Base-by-base conservation (phyloP, 2,329 filamentous ascomycete genomes). In the Westerdykella aurantiaca region DNA sequence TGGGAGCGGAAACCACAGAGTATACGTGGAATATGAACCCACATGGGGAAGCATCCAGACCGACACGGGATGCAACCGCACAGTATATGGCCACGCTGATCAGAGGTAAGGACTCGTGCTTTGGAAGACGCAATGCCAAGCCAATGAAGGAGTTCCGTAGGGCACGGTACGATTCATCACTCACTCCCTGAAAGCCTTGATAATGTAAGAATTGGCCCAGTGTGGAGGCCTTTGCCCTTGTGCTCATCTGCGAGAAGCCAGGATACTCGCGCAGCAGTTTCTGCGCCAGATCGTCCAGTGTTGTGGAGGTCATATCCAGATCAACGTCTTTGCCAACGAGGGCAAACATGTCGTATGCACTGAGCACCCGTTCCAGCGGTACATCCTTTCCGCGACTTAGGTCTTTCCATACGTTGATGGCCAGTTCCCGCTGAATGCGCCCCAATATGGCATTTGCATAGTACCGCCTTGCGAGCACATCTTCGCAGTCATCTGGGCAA, bases 81-180 rank as follows among this genome's bases (percentile, higher is more conserved):
- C 86, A 93, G 68, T 85, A 98, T 49, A 97, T 95, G 47, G 84
- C 85, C 43, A 85, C 85, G 1, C 88, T 93, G 48, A 96, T 85
- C 40, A 96, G 76, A 1, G 91, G 93, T 7, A 96, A 75, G 1
- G 89, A 91, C 22, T 86, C 82, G 57, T 95, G 88, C 0, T 78
- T 76, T 6, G 78, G 70, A 39, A 86, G 82, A 31, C 80, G 82
- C 35, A 97, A 72, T 4, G 86, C 88, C 48, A 94, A 75, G 9
- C 88, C 88, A 44, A 98, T 82, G 55, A 95, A 86, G 56, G 87
- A 94, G 66, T 97, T 95, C 49, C 86, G 81, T 45, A 97, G 69
- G 46, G 85, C 83, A 54, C 88, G 82, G 62, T 93, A 96, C 43
- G 84, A 80, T 6, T 81, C 78, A n/a, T 80, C 70, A n/a, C 76